Evolutionary conservation across 2,329 filamentous ascomycete genomes (phyloP).

Genomic region (Sclerotinia spermophila): DNA sequence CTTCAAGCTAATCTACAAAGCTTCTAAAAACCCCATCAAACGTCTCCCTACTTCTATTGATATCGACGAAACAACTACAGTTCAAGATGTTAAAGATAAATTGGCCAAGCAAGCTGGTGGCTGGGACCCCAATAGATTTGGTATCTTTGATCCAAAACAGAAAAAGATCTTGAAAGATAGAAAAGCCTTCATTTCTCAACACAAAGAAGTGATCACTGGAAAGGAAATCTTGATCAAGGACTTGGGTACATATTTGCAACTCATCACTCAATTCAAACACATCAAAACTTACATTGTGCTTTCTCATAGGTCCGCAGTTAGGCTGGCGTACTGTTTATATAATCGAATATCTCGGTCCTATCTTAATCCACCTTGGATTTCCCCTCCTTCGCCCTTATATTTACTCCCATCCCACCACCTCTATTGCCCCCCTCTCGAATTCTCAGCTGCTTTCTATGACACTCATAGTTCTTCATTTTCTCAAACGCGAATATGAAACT

Average conservation of each 20-base stretch:
- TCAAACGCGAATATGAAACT: slow-evolving; percentile 94
- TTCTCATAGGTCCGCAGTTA: slow-evolving; percentile 70
- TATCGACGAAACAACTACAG: slow-evolving; percentile 44
- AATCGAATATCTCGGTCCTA: slow-evolving; percentile 89
- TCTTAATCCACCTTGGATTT: slow-evolving; percentile 77
- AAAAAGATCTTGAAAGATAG: slow-evolving; percentile 63
- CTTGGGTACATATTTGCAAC: slow-evolving; percentile 58
- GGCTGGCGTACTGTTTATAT: slow-evolving; percentile 92
- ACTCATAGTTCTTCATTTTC: slow-evolving; percentile 77
- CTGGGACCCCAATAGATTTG: slow-evolving; percentile 58
- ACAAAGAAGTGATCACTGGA: slow-evolving; percentile 46
- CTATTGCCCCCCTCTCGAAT: slow-evolving; percentile 53
- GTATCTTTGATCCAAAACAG: slow-evolving; percentile 56
- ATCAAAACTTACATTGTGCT: neutral
- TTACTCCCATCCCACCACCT: slow-evolving; percentile 50
- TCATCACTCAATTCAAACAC: neutral
- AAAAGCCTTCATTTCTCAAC: slow-evolving; percentile 49
- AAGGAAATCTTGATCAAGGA: slow-evolving; percentile 83
- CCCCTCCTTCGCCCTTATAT: slow-evolving; percentile 68
- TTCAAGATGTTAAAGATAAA: slow-evolving; percentile 57
- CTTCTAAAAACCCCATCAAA: slow-evolving; percentile 35
- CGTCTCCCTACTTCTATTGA: slow-evolving; percentile 54
- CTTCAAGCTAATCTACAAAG: slow-evolving; percentile 22
- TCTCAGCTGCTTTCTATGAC: slow-evolving; percentile 70
- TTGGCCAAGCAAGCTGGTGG: slow-evolving; percentile 52